Base-by-base conservation (phyloP, 306 rosid genomes). In the Pterocarpus santalinus region DNA sequence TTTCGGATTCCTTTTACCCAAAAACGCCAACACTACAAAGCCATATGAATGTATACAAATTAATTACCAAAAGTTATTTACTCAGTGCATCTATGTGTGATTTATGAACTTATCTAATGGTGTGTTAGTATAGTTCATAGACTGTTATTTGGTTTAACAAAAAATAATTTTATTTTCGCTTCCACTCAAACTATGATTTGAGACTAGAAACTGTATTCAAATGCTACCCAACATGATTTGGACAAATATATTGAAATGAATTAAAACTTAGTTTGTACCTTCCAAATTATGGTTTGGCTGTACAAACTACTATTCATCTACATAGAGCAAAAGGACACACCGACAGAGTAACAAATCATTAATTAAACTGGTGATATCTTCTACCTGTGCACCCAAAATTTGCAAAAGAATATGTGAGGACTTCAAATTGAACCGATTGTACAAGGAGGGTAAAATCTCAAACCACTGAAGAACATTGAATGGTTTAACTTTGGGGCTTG, bases 1-100 rank as follows among this genome's bases (percentile, higher is more conserved):
- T 81, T 60, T 82, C 60, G 75, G 85, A 89, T 87, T 84, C 86
- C 89, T 52, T 79, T 76, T 52, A 81, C 76, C 83, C 89, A 85
- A 66, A 32, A 84, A 78, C 65, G 41, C 55, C 76, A 77, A 61
- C 65, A 81, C 72, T 69, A 85, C 66, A 65, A 69, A 84, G 57
- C 70, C 84, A 73, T 51, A 60, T 44, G 62, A 62, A 76, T 64
- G 65, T 38, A 62, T 61, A 56, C 41, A 69, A 38, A 38, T 11
- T 47, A 70, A 80, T 10, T 43, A 43, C 47, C 44, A 68, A 49
- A 71, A 78, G 34, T 69, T 61, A 67, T 33, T 77, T 61, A 39
- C 55, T 80, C 53, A 76, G 38, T 70, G 72, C 56, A 65, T 57
- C 66, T 75, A 75, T 65, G 72, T 41, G 72, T 81, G 69, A 69